Conservation (phyloP, 768 basidiomycete species). For the Thelephora ganbajun region DNA sequence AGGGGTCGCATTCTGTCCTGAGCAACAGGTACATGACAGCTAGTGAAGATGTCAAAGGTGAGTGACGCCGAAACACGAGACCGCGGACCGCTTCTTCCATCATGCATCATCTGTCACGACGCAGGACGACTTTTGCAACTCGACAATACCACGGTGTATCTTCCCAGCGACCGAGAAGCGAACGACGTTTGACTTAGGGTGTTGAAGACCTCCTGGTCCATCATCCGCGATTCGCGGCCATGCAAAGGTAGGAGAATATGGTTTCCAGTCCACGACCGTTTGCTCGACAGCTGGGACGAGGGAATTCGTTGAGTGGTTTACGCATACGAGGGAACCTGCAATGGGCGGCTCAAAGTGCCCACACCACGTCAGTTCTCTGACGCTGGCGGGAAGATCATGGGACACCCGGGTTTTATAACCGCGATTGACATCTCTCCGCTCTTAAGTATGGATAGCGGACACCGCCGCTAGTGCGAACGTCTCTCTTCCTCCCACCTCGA, state of each 20-base stretch:
- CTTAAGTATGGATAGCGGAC: too few species aligned
- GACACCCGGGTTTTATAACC: too few species aligned
- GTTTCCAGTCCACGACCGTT: constrained; percentile 12
- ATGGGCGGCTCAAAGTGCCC: too few species aligned
- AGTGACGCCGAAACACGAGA: background rate
- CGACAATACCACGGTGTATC: constrained; percentile 25
- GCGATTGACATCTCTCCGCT: too few species aligned
- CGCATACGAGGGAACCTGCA: too few species aligned
- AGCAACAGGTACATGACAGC: constrained; percentile 32
- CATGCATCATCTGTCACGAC: too few species aligned
- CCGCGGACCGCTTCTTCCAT: too few species aligned
- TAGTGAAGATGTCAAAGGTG: constrained; percentile 7
- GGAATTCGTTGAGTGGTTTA: too few species aligned
- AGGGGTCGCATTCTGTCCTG: constrained; percentile 22
- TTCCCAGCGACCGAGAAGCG: constrained; percentile 26
- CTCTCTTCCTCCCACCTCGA: background rate
- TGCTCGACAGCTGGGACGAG: too few species aligned
- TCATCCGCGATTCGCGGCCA: constrained; percentile 4
- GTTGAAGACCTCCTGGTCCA: constrained; percentile 3
- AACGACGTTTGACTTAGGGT: constrained; percentile 9
- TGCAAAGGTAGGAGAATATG: constrained; percentile 13
- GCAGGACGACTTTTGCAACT: background rate
- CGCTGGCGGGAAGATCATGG: too few species aligned
- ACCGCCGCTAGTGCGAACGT: too few species aligned
- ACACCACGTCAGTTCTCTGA: too few species aligned